Evolutionary conservation across 2,329 filamentous ascomycete species (phyloP).

Genomic region (Aspergillus sp.): DNA sequence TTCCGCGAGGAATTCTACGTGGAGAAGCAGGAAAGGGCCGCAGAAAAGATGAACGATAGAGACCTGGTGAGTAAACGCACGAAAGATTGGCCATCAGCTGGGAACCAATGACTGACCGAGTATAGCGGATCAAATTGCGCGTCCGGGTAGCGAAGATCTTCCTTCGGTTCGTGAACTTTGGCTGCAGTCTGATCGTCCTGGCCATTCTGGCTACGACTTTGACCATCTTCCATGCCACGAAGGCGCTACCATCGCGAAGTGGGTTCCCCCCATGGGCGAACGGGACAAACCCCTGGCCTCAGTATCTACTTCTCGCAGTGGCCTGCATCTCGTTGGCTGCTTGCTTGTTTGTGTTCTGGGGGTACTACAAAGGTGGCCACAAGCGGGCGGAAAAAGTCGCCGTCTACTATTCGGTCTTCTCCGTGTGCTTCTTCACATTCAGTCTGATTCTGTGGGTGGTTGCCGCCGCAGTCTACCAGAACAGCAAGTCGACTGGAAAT

Average conservation of each 20-base stretch:
- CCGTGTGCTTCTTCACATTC: constrained; percentile 89
- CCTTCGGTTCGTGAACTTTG: constrained; percentile 94
- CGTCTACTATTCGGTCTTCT: constrained; percentile 93
- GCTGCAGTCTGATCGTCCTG: constrained; percentile 91
- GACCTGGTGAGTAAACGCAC: constrained; percentile 69
- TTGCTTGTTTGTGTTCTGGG: constrained; percentile 76
- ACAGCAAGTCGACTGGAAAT: constrained; percentile 67
- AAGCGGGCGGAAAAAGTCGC: constrained; percentile 85
- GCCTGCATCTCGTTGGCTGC: constrained; percentile 77
- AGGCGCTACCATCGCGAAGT: constrained; percentile 70
- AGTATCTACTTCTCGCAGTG: constrained; percentile 77
- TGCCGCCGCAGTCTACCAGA: constrained; percentile 80
- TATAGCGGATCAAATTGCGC: constrained; percentile 84
- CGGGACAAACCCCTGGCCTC: constrained; percentile 81
- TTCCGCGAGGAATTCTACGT: constrained; percentile 84
- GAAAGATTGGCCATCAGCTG: neutral
- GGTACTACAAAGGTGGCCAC: constrained; percentile 88
- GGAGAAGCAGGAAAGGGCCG: constrained; percentile 77
- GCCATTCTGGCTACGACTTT: constrained; percentile 87
- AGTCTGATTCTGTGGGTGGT: constrained; percentile 90
- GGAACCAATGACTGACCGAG: constrained; percentile 33
- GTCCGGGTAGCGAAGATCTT: constrained; percentile 93
- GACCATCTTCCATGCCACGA: constrained; percentile 88
- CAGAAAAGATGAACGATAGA: constrained; percentile 82
- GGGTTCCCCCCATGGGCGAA: constrained; percentile 80